Evolutionary conservation across 2,329 filamentous ascomycete species (phyloP), one percentile per base, ranked within the genome.

Genomic region (Cytospora leucostoma): DNA sequence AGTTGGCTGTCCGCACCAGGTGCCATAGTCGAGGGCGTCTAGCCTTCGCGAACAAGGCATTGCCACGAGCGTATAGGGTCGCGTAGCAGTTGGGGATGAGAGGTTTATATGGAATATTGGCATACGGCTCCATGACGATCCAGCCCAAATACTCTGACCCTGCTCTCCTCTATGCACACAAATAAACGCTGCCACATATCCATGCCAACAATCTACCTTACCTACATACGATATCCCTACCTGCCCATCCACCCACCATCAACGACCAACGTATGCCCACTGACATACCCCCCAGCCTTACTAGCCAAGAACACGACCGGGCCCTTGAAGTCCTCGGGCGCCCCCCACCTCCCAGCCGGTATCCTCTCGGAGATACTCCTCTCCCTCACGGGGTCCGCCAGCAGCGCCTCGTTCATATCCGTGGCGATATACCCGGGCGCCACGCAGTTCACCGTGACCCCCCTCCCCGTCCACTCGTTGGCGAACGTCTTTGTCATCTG

Each of bases 241-340:
- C 92, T 82, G 1, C 91, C 92, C 92, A 96, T 96, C 92, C 92
- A 97, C 12, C 93, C 93, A 8, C 93, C 93, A 76, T 97, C 93
- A 54, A 97, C 91, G 33, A 90, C 88, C 69, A 97, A 73, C 6
- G 92, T 80, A 76, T 96, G 91, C 0, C 93, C 93, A 68, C 84
- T 92, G 44, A 96, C 88, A 78, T 96, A 96, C 11, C 80, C 85
- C 73, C 90, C 91, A n/a, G 88, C 90, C 72, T 79, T 82, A 71
- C 90, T 89, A 1, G 91, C 91, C 67, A 97, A 77, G 71, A 87
- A 96, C 34, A 96, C 88, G 0, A 89, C 83, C 0, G 86, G 88
- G 0, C 92, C 93, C 80, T 93, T 93, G 75, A 97, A 96, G 71
- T 97, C 93, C 33, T 96, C 92, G 0, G 92, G 89, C 12, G 74